phyloP scores from a whole-genome alignment of 306 rosid species.

The Cicer pinnatifidum region DNA sequence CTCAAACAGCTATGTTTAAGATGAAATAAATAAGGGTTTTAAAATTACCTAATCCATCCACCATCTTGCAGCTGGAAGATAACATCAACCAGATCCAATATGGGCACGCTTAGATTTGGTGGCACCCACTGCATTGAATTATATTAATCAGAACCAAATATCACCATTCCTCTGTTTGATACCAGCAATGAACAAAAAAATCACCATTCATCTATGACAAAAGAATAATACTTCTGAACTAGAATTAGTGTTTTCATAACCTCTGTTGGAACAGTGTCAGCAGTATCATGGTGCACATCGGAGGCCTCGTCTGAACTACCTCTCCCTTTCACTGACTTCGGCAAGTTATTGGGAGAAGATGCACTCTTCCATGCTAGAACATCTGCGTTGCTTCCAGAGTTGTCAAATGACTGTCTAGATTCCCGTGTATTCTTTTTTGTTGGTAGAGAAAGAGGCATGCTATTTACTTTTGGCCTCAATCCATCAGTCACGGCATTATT shows the following conservation, averaged over 20 bases:
- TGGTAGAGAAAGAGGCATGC: constrained; percentile 50
- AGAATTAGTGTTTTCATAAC: constrained; percentile 50
- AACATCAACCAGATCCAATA: constrained; percentile 90
- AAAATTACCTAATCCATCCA: constrained; percentile 94
- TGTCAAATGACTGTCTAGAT: constrained; percentile 46
- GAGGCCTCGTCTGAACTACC: constrained; percentile 50
- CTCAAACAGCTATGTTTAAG: constrained; percentile 7
- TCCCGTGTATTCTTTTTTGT: constrained; percentile 50
- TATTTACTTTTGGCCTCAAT: constrained; percentile 61
- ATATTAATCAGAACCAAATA: constrained; percentile 45
- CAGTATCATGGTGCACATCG: constrained; percentile 62
- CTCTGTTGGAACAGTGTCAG: constrained; percentile 86
- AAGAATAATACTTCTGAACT: constrained; percentile 21
- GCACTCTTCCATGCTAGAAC: constrained; percentile 51
- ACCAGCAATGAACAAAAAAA: constrained; percentile 28
- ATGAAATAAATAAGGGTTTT: constrained; percentile 24
- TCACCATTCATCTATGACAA: constrained; percentile 1
- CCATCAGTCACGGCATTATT: constrained; percentile 59
- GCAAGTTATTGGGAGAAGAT: constrained; percentile 52
- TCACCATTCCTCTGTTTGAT: constrained; percentile 18
- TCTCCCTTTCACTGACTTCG: constrained; percentile 55
- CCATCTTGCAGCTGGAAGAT: constrained; percentile 96
- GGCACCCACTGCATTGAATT: constrained; percentile 88
- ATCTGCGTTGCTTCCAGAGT: constrained; percentile 55
- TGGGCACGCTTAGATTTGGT: constrained; percentile 86